phyloP scores from a whole-genome alignment of 2,329 filamentous ascomycete genomes.

The Ilyonectria mors-panacis region DNA sequence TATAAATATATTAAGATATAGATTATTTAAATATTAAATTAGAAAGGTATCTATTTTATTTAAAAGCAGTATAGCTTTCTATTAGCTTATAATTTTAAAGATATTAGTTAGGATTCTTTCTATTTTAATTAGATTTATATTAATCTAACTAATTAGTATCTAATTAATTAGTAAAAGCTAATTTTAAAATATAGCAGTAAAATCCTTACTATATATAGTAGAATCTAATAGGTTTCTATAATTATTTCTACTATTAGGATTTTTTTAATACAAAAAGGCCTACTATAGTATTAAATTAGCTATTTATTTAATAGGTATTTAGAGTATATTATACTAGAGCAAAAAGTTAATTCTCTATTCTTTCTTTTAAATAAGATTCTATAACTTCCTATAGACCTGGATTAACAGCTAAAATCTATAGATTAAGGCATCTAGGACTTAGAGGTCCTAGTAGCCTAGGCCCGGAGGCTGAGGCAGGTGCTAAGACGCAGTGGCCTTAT shows the following conservation, averaged over 20 bases:
- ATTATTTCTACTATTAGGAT: not conserved
- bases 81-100: slow-evolving; percentile 37
- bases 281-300: not conserved
- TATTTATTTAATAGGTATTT: too few relatives aligned
- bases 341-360: slow-evolving; percentile 1
- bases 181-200: not conserved
- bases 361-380: slow-evolving; percentile 2
- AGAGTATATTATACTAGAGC: not conserved
- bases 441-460: too few relatives aligned
- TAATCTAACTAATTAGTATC: slow-evolving; percentile 11
- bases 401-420: too few relatives aligned
- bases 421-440: too few relatives aligned
- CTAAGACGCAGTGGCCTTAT: too few relatives aligned
- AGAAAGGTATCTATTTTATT: slow-evolving; percentile 27
- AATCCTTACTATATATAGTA: not conserved
- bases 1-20: slow-evolving; percentile 32
- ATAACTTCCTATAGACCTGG: too few relatives aligned
- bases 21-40: slow-evolving; percentile 24
- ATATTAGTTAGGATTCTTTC: slow-evolving; percentile 29
- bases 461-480: too few relatives aligned
- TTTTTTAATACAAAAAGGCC: not conserved
- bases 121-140: slow-evolving; percentile 19
- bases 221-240: too few relatives aligned
- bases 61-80: slow-evolving; percentile 36
- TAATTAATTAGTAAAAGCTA: not conserved